Conservation (phyloP, 2,329 filamentous ascomycete genomes). For the Aureobasidium sp. region DNA sequence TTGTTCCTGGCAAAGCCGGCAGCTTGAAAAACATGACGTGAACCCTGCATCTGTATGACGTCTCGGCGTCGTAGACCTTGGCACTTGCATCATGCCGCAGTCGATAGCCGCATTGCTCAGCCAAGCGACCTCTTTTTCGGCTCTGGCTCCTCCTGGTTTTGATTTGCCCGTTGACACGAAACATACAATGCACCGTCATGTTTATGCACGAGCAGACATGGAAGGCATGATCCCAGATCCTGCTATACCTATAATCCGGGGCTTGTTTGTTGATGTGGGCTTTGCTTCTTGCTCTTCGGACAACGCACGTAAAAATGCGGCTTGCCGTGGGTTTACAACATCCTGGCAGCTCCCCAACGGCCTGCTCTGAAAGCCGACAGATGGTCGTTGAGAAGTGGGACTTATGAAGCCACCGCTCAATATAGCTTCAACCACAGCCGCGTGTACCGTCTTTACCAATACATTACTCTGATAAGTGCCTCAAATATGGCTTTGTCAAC, state of each 20-base stretch:
- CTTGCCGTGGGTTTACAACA: neutral
- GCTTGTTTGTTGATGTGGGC: neutral
- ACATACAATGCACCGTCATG: neutral
- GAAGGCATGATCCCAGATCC: neutral
- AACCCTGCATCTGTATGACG: constrained; percentile 5
- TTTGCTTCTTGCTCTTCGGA: neutral
- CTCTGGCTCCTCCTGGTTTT: neutral
- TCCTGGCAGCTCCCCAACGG: constrained; percentile 4
- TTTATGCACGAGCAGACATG: neutral
- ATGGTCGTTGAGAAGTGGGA: constrained; percentile 8
- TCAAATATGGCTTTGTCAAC: neutral
- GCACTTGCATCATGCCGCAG: constrained; percentile 9
- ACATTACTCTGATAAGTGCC: neutral
- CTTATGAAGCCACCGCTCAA: neutral
- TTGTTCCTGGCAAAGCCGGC: constrained; percentile 10
- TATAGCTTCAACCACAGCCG: neutral
- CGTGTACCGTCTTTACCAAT: neutral
- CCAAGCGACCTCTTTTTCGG: constrained; percentile 7
- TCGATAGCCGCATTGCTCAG: constrained; percentile 12
- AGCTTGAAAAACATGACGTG: constrained; percentile 3
- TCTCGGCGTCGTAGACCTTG: constrained; percentile 1
- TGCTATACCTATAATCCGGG: neutral
- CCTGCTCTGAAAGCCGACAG: neutral
- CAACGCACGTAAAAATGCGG: neutral
- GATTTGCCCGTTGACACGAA: neutral